These are phyloP conservation scores for Termitomyces sp. DNA, from an alignment of 768 basidiomycete species.

Conservation along the genomic window DNA sequence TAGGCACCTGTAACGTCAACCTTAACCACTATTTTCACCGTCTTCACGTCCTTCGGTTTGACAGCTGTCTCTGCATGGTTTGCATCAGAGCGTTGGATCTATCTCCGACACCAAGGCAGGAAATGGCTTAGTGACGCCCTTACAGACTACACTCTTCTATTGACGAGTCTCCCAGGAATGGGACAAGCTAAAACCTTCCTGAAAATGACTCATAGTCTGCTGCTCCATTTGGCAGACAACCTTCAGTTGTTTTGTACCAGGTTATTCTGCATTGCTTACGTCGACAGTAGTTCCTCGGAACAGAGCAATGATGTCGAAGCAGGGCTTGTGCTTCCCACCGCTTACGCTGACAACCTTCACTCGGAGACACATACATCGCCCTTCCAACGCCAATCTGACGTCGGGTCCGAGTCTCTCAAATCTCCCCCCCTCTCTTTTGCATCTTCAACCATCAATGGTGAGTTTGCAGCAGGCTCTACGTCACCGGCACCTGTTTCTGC, in stretches of 20 bases:
- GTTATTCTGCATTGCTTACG: conserved; percentile 16
- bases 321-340: conserved; percentile 18
- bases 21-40: conserved; percentile 72
- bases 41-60: conserved; percentile 67
- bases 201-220: conserved; percentile 10
- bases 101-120: conserved; percentile 53
- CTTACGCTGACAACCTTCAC: conserved; percentile 10
- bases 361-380: conserved; percentile 1
- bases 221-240: conserved; percentile 11
- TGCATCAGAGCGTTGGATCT: conserved; percentile 63
- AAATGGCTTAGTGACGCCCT: conserved; percentile 68
- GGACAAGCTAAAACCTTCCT: conserved; percentile 10
- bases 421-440: conserved; percentile 8
- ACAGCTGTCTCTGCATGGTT: conserved; percentile 72
- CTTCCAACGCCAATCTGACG: conserved; percentile 18
- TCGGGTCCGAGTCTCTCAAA: conserved; percentile 12
- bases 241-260: conserved; percentile 20
- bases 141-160: conserved; percentile 34
- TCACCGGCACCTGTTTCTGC: conserved; percentile 15
- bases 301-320: conserved; percentile 22
- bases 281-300: conserved; percentile 18
- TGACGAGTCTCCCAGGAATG: conserved; percentile 26
- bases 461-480: neutral
- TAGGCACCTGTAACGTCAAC: conserved; percentile 59
- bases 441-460: conserved; percentile 17